phyloP scores from a whole-genome alignment of 495 filamentous ascomycete species.

The Penicillium alfredii region DNA sequence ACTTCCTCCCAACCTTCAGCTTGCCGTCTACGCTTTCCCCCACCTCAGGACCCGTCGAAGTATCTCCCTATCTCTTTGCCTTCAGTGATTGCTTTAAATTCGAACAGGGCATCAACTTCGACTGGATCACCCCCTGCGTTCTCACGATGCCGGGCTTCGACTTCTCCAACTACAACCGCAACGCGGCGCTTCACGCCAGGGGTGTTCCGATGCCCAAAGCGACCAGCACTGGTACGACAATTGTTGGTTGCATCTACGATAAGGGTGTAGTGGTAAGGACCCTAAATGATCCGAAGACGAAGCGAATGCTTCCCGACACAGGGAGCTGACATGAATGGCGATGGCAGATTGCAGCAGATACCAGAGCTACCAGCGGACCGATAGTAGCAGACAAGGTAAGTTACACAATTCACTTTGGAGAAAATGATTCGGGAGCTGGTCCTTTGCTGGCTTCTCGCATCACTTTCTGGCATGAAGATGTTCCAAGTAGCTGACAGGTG shows the following conservation, averaged over 20 bases:
- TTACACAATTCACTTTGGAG: too few species aligned
- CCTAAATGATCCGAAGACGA: background rate
- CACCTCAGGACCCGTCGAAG: too few species aligned
- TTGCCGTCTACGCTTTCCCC: constrained; percentile 14
- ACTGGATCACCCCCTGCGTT: constrained; percentile 15
- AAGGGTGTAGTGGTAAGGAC: constrained; percentile 83
- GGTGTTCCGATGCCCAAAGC: constrained; percentile 94
- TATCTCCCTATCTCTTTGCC: constrained; percentile 6
- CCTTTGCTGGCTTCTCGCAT: too few species aligned
- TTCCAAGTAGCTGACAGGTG: too few species aligned
- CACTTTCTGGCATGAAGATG: too few species aligned
- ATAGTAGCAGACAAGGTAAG: constrained; percentile 99
- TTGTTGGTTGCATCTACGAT: constrained; percentile 96
- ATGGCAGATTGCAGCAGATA: constrained; percentile 86
- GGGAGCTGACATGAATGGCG: constrained; percentile 12
- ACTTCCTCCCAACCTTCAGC: constrained; percentile 19
- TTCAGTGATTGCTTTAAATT: too few species aligned
- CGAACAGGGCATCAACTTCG: too few species aligned
- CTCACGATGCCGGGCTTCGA: constrained; percentile 93
- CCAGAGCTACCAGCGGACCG: constrained; percentile 91
- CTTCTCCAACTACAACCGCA: constrained; percentile 99
- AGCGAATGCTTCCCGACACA: background rate
- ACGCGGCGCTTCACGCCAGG: constrained; percentile 86
- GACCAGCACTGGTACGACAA: constrained; percentile 97
- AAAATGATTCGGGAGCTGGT: too few species aligned